Evolutionary conservation across 352 stramenopile species (phyloP), one percentile per base, ranked within the genome.

Genomic region (Globisporangium acanthophoron): DNA sequence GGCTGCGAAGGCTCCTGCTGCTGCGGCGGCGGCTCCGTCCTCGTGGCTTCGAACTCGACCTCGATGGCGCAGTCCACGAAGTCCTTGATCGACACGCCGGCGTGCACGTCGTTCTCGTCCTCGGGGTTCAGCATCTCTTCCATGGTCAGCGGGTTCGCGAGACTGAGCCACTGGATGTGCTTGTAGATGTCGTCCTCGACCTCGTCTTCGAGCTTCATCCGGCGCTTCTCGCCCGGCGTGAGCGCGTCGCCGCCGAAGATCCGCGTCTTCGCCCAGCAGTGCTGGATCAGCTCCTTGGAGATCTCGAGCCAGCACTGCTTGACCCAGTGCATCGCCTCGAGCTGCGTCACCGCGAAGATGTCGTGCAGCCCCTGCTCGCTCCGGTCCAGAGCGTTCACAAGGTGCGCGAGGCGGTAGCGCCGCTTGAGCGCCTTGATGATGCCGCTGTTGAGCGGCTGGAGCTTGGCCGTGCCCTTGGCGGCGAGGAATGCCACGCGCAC

Each of bases 401-500:
- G 29, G 31, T 66, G 60, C 39, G 53, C 53, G 39, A 57, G 53
- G 27, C 61, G 55, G 56, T 67, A 67, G 15, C 61, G 55, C 6
- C 50, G 55, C 55, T 67, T 64, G 61, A 67, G 59, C 21, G 57
- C 58, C 16, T 60, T 67, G 13, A 54, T 51, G 31, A 69, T 58
- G n/a, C 57, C 62, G 31, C 45, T 49, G 40, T 65, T 53, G 44
- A 69, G 52, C 20, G 62, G 57, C 52, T 69, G 62, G 18, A 62
- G 56, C 58, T 65, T 61, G 5, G 53, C 37, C 18, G 44, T 62
- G 31, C 53, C 44, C 12, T 56, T 62, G 9, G 13, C 18, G 7
- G 56, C 13, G 1, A 62, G 43, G 18, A 62, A 62, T 44, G 57
- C 61, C 13, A 65, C 24, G 15, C 43, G 37, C 7, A 65, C 52